phyloP scores from a whole-genome alignment of 1,284 basidiomycete genomes.

The Sparassis latifolia region DNA sequence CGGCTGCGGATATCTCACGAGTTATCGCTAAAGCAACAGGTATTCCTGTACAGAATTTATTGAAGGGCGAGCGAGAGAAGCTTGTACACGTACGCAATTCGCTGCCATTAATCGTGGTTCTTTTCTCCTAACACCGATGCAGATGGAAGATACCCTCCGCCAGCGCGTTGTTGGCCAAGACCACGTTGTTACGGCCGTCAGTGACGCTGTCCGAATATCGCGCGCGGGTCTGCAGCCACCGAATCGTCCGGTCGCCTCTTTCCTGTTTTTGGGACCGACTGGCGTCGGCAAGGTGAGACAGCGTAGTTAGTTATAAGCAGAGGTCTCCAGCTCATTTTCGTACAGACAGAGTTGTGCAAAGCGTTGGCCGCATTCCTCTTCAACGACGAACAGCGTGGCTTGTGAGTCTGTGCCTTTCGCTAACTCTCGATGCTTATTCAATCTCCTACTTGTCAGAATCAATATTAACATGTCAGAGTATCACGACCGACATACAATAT shows the following conservation, averaged over 20 bases:
- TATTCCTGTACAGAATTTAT: conserved; percentile 83
- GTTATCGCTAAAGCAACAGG: conserved; percentile 90
- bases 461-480: conserved; percentile 94
- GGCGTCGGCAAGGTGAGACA: conserved; percentile 69
- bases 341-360: conserved; percentile 83
- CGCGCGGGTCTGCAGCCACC: conserved; percentile 86
- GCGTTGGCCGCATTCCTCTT: conserved; percentile 83
- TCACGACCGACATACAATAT: conserved; percentile 87
- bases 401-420: conserved; percentile 42
- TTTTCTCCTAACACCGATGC: conserved; percentile 6
- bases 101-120: background rate
- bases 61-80: conserved; percentile 88
- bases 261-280: conserved; percentile 87
- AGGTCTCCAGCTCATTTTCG: background rate
- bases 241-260: conserved; percentile 84
- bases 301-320: background rate
- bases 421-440: background rate
- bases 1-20: conserved; percentile 80
- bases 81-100: conserved; percentile 69
- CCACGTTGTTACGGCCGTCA: conserved; percentile 73
- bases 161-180: conserved; percentile 86
- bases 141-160: conserved; percentile 83
- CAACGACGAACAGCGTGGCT: conserved; percentile 78
- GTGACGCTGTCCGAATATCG: conserved; percentile 86
- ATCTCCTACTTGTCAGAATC: conserved; percentile 40